phyloP scores from a whole-genome alignment of 352 stramenopile genomes.

The Globisporangium echinulatum region DNA sequence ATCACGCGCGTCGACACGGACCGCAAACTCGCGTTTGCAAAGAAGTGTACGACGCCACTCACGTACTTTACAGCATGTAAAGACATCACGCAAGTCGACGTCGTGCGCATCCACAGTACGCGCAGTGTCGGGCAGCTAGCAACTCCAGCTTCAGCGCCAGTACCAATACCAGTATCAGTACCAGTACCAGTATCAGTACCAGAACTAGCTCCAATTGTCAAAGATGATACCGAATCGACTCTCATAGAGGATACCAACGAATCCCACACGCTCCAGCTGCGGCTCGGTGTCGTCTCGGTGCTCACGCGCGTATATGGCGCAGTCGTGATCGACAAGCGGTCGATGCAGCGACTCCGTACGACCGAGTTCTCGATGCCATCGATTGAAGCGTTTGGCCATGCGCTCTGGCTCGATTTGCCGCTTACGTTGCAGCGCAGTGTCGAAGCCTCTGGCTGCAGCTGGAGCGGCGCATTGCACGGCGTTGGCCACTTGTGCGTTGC shows the following conservation, averaged over 20 bases:
- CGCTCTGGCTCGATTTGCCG: conserved; percentile 93
- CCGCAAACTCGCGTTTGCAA: conserved; percentile 59
- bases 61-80: conserved; percentile 85
- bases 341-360: conserved; percentile 65
- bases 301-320: conserved; percentile 81
- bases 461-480: conserved; percentile 58
- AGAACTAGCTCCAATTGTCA: too few relatives aligned
- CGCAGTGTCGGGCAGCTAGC: background rate
- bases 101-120: conserved; percentile 57
- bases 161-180: too few relatives aligned
- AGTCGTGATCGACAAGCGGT: conserved; percentile 77
- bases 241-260: background rate
- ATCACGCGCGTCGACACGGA: conserved; percentile 81
- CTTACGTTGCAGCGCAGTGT: conserved; percentile 31
- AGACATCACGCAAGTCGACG: conserved; percentile 86
- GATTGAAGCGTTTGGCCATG: conserved; percentile 94
- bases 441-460: conserved; percentile 24
- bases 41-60: conserved; percentile 49
- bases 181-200: too few relatives aligned
- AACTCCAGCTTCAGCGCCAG: background rate
- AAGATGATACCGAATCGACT: too few relatives aligned
- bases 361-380: conserved; percentile 93
- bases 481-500: conserved; percentile 90
- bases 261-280: conserved; percentile 24
- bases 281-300: conserved; percentile 72